Percentiles rank a stretch among this genome's conserved stretches.
Conservation (phyloP, 169 alveolate species). For the Blepharisma undulans region DNA sequence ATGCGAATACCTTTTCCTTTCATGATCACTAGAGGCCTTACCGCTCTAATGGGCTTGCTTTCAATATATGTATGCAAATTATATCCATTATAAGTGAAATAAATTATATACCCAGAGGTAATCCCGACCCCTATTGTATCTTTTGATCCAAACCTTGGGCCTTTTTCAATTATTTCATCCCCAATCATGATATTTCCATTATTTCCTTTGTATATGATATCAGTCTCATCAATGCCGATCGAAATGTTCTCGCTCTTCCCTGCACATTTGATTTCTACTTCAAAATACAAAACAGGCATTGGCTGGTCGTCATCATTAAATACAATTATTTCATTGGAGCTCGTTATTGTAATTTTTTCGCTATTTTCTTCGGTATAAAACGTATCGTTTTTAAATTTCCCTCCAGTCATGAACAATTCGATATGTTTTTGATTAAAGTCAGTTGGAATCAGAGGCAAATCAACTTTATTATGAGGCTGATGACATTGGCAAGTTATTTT, state of each 20-base stretch:
- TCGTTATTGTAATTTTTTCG: background rate
- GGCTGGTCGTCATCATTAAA: background rate
- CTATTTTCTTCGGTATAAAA: background rate
- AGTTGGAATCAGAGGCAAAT: background rate
- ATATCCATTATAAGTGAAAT: conserved; percentile 19
- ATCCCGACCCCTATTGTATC: conserved; percentile 15
- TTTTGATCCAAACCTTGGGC: background rate
- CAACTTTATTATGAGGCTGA: background rate
- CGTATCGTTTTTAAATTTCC: background rate
- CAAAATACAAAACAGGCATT: background rate
- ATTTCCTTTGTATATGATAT: background rate
- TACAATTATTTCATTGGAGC: background rate
- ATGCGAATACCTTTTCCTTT: background rate
- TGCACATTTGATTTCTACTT: background rate
- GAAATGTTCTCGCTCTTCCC: background rate
- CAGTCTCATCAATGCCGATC: background rate
- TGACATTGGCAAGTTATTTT: background rate
- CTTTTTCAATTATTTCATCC: background rate
- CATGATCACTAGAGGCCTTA: background rate
- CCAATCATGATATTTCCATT: background rate
- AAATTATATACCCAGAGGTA: background rate
- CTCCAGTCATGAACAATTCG: background rate
- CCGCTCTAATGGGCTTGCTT: background rate
- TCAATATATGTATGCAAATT: background rate
- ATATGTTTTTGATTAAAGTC: background rate